Base-by-base conservation (phyloP, 495 filamentous ascomycete genomes). In the Daldinia caldariorum region DNA sequence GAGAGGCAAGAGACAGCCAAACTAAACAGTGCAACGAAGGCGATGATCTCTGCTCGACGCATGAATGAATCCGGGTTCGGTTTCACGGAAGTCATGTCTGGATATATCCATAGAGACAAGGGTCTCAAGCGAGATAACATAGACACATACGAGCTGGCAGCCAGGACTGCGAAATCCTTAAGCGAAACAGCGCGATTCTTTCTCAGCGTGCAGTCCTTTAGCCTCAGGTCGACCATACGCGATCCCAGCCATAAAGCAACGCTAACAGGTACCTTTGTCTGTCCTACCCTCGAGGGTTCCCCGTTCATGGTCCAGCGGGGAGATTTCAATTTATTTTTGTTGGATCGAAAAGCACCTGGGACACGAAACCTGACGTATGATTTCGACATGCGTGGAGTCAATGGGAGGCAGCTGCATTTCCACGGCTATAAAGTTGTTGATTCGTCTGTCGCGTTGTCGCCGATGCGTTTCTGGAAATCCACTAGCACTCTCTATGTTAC, bases 61-160 rank as follows among this genome's bases (percentile, higher is more conserved):
- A 61, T 80, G 51, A 77, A 82, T 37, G 78, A 81, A 12, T 77
- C 74, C 64, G 87, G 88, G 2, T 80, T 87, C 63, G 84, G 83
- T 39, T 90, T 90, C 64, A 85, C 84, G 14, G 87, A 89, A 79
- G 83, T 90, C 69, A 89, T 90, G 87, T 85, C 85, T 14, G 88
- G 88, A 16, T 84, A 82, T 61, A 79, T 90, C 18, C 85, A 90
- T 73, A 73, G 83, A 56, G 84, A 86, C 20, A 72, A 76, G 14
- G 80, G 80, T 20, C 82, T 88, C 35, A 74, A 77, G 34, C 75
- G 76, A 45, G 84, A 86, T 67, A 75, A 76, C 39, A 73, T 62
- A 10, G 82, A 83, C 41, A 84, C 84, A 43, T 90, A 88, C 70
- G 76, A 86, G 70, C 80, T 85, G 9, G 88, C 87, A 10, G 82